These are phyloP conservation scores for Lactarius psammicola DNA, from an alignment of 768 basidiomycete species.

Conservation along the genomic window DNA sequence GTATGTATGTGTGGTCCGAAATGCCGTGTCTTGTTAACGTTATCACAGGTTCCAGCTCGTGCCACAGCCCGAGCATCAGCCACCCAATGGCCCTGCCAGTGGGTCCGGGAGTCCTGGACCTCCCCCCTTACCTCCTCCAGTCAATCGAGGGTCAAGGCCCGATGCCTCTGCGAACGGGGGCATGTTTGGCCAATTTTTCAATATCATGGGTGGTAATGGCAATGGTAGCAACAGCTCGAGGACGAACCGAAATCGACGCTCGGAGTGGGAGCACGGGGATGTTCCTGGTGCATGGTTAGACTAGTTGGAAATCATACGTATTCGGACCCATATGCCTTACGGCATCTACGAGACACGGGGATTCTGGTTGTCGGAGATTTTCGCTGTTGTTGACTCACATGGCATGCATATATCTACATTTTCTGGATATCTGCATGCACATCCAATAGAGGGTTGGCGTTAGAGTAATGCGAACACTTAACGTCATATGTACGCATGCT, in stretches of 20 bases:
- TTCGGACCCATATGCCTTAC: not conserved
- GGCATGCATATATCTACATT: conserved; percentile 9
- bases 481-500: not conserved
- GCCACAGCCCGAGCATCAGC: conserved; percentile 50
- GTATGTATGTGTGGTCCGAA: conserved; percentile 40
- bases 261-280: conserved; percentile 5
- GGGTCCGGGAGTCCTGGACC: conserved; percentile 12
- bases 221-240: conserved; percentile 13
- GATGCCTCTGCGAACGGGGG: conserved; percentile 11
- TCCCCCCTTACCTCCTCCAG: conserved; percentile 9
- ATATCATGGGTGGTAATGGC: conserved; percentile 17
- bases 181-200: conserved; percentile 22
- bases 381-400: not conserved
- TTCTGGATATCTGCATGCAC: conserved; percentile 9
- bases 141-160: conserved; percentile 21
- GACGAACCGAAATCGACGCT: conserved; percentile 12
- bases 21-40: conserved; percentile 14
- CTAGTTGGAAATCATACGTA: not conserved
- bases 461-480: not conserved
- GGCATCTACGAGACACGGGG: not conserved
- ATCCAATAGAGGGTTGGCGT: conserved; percentile 8
- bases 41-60: conserved; percentile 57
- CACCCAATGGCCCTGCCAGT: conserved; percentile 19
- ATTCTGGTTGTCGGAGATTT: conserved; percentile 1
- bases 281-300: not conserved